A percentile compares a stretch with the other conserved stretches of the same genome.
Conservation (phyloP, 176 grass and related monocot species). For the Melocanna baccifera region DNA sequence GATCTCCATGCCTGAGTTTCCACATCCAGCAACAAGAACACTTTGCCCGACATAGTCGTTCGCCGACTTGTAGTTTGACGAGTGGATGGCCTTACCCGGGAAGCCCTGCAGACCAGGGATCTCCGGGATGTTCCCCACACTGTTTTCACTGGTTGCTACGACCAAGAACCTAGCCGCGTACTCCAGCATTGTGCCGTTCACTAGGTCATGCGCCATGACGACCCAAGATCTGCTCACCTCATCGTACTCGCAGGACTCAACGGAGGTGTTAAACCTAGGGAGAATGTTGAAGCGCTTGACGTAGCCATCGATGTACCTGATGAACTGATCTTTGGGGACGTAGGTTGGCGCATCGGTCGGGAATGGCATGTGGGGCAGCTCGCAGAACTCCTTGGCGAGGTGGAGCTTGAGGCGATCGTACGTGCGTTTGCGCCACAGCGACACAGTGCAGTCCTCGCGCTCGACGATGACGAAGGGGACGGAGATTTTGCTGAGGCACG, state of each 20-base stretch:
- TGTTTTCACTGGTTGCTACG: conserved; percentile 67
- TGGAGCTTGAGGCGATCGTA: conserved; percentile 75
- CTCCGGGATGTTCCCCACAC: conserved; percentile 20
- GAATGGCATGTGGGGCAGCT: conserved; percentile 53
- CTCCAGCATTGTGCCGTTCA: background rate
- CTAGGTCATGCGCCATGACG: conserved; percentile 13
- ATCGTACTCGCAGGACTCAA: conserved; percentile 47
- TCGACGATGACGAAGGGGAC: conserved; percentile 45
- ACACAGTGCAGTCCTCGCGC: conserved; percentile 48
- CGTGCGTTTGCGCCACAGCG: conserved; percentile 48
- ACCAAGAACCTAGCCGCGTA: conserved; percentile 52
- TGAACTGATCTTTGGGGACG: conserved; percentile 37
- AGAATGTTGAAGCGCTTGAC: conserved; percentile 23
- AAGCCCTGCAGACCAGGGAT: conserved; percentile 47
- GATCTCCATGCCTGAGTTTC: conserved; percentile 86
- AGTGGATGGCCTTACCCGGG: conserved; percentile 50
- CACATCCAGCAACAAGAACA: conserved; percentile 63
- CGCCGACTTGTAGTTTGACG: conserved; percentile 44
- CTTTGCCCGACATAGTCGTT: conserved; percentile 9
- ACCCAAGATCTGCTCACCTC: conserved; percentile 28
- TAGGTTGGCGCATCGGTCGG: conserved; percentile 37
- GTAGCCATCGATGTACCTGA: conserved; percentile 61
- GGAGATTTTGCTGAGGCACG: conserved; percentile 34
- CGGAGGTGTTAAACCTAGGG: conserved; percentile 17
- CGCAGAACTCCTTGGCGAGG: conserved; percentile 54